These are phyloP conservation scores for Carex pumila DNA, from an alignment of 176 grass and related monocot species.

Conservation along the genomic window DNA sequence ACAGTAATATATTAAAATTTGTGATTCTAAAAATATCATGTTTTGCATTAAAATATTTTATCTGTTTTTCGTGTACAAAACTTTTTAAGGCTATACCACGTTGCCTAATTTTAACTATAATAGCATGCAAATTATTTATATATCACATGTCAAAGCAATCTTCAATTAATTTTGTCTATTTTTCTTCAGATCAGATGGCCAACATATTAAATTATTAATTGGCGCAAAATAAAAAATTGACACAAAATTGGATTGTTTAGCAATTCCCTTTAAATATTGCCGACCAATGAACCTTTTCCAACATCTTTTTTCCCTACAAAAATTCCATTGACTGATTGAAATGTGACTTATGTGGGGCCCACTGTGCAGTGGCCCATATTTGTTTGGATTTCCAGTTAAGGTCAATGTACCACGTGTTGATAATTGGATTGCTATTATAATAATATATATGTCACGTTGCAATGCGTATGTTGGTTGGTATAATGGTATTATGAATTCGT, in stretches of 20 bases:
- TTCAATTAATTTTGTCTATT: background rate
- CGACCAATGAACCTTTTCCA: background rate
- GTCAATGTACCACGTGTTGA: background rate
- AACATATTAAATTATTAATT: background rate
- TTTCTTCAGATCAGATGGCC: background rate
- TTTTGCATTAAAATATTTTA: too few relatives aligned
- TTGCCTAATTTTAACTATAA: too few relatives aligned
- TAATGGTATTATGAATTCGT: too few relatives aligned
- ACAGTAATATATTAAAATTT: too few relatives aligned
- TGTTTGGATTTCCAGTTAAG: background rate
- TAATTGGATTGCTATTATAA: background rate
- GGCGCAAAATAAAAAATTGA: background rate
- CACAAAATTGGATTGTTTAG: background rate
- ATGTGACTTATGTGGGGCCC: background rate
- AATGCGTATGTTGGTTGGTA: too few relatives aligned
- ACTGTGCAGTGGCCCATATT: background rate
- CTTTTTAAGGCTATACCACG: too few relatives aligned
- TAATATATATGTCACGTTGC: too few relatives aligned
- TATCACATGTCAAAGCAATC: background rate
- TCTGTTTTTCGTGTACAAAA: too few relatives aligned
- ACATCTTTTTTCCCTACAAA: background rate
- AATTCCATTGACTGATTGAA: background rate
- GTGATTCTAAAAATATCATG: too few relatives aligned
- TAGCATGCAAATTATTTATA: background rate
- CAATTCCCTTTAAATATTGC: background rate